Evolutionary conservation across 2,329 filamentous ascomycete genomes (phyloP), one percentile per base, ranked within the genome.

Genomic region (Cladosporium oxysporum): DNA sequence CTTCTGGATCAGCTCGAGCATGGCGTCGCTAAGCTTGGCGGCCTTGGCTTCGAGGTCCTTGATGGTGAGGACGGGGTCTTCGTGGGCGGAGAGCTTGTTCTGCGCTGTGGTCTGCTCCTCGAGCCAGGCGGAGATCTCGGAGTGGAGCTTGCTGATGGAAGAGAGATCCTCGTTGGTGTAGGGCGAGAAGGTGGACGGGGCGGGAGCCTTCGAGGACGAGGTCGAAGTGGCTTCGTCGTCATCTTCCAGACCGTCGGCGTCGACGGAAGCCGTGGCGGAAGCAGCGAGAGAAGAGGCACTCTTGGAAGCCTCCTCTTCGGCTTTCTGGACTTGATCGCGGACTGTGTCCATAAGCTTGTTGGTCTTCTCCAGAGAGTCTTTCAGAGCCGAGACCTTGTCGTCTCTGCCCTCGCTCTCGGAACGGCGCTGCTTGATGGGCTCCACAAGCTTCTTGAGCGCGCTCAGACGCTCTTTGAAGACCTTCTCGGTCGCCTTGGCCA

Each of bases 381-480:
- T 85, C 37, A 98, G 81, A 6, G 82, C 77, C 62, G 88, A 82
- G 59, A 97, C 76, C 29, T 90, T 84, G 65, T 87, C 87, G 1
- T 93, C 93, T 31, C 94, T 88, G 75, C 87, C 85, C 14, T 82
- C 80, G 2, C 87, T 83, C 77, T 99, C 94, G 18, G 89, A 84
- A 58, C 89, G 88, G 66, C 95, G 87, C 74, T 85, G 88, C 71
- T 92, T 84, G 29, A 97, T 88, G 1, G 93, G 94, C 35, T 87
- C 82, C 62, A 93, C 91, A 57, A 97, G 86, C 62, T 88, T 86
- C 75, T 92, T 90, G 59, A 99, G 86, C 53, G 86, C 86, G 77
- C 91, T 90, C 59, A 96, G 85, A 76, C 90, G 92, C 64, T 86
- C 84, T 77, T 90, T 91, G 73, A 99, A 85, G 58, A 90, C 88